A percentile compares a stretch with the other conserved stretches of the same genome.
These are phyloP conservation scores for Leucocoprinus birnbaumii DNA, from an alignment of 768 basidiomycete genomes.

Conservation along the genomic window DNA sequence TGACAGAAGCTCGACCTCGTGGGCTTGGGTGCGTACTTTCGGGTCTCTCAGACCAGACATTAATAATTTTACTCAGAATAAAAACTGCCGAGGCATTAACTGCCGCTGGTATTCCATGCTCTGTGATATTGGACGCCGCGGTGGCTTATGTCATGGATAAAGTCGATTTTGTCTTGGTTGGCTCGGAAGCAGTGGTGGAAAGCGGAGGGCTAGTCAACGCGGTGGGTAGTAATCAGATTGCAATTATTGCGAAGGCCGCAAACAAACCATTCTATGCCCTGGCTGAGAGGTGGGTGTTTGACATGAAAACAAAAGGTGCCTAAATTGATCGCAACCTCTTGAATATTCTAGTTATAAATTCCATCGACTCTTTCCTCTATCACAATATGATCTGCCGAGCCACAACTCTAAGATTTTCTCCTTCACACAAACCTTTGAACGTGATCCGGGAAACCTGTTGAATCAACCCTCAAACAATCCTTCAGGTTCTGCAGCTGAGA, in stretches of 20 bases:
- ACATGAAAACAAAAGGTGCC: slow-evolving; percentile 16
- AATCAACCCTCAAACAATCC: slow-evolving; percentile 10
- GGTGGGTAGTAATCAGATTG: slow-evolving; percentile 95
- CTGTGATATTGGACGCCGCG: slow-evolving; percentile 92
- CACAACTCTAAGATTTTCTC: slow-evolving; percentile 74
- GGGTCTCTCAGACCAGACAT: slow-evolving; percentile 15
- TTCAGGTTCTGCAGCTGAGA: not conserved
- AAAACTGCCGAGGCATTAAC: slow-evolving; percentile 88
- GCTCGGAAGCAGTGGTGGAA: slow-evolving; percentile 97
- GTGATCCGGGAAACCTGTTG: slow-evolving; percentile 15
- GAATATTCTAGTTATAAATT: slow-evolving; percentile 89
- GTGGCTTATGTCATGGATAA: slow-evolving; percentile 97
- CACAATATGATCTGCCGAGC: slow-evolving; percentile 85
- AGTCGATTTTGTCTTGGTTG: slow-evolving; percentile 93
- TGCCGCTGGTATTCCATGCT: slow-evolving; percentile 90
- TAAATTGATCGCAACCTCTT: slow-evolving; percentile 13
- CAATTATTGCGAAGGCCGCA: slow-evolving; percentile 90
- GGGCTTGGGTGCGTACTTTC: slow-evolving; percentile 70
- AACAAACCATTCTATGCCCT: slow-evolving; percentile 97
- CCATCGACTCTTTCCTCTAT: slow-evolving; percentile 91
- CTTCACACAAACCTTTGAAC: slow-evolving; percentile 45
- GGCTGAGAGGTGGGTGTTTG: slow-evolving; percentile 71
- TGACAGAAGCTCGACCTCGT: slow-evolving; percentile 92
- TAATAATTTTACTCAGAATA: slow-evolving; percentile 48
- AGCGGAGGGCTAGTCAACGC: slow-evolving; percentile 91